A percentile compares a stretch with the other conserved stretches of the same genome.
Conservation (phyloP, 176 grass and related monocot species). For the Urochloa ruziziensis region DNA sequence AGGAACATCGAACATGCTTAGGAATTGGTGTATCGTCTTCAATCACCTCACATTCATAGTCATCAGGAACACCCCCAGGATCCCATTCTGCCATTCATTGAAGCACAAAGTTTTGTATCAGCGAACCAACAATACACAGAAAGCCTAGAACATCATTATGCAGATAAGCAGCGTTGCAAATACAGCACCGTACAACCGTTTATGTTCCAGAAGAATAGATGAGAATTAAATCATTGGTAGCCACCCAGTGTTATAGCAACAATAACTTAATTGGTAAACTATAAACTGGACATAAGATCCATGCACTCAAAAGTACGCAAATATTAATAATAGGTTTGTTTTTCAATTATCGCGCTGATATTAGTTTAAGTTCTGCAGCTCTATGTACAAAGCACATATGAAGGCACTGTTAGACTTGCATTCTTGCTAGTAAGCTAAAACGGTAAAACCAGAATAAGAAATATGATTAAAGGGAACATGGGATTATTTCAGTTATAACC, state of each 20-base stretch:
- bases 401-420: no score
- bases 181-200: background rate
- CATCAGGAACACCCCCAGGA: conserved; percentile 93
- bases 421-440: conserved; percentile 8
- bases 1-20: conserved; percentile 90
- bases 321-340: no score
- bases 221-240: background rate
- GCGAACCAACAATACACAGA: background rate
- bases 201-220: no score
- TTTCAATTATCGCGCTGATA: background rate
- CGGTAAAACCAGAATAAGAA: background rate
- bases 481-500: no score
- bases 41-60: conserved; percentile 89
- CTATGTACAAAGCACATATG: background rate
- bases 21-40: conserved; percentile 91
- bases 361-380: background rate
- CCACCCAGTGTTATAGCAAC: background rate
- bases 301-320: background rate
- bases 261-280: background rate
- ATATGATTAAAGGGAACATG: no score
- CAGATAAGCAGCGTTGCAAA: background rate
- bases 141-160: background rate
- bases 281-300: background rate
- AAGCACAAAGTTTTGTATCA: background rate
- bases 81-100: conserved; percentile 79